A percentile compares a stretch with the other conserved stretches of the same genome.
phyloP scores from a whole-genome alignment of 345 rosid genomes.

The Gossypium raimondii region DNA sequence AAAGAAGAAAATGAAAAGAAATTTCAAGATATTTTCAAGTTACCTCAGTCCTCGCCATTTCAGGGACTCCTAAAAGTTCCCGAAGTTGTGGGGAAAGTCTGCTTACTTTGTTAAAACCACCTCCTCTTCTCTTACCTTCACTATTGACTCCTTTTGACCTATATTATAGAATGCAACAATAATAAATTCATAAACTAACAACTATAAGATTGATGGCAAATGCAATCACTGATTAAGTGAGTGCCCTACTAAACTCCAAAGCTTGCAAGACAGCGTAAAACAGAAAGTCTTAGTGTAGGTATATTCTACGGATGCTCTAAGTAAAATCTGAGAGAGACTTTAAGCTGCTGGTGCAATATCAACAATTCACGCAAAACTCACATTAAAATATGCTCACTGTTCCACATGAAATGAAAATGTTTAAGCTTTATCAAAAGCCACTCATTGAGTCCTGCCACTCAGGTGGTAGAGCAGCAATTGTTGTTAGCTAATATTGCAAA shows the following conservation, averaged over 20 bases:
- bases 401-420: neutral
- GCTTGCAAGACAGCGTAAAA: neutral
- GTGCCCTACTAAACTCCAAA: slow-evolving; percentile 1
- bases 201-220: slow-evolving; percentile 10
- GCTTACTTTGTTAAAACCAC: slow-evolving; percentile 43
- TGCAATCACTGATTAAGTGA: neutral
- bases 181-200: slow-evolving; percentile 4
- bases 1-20: neutral
- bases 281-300: neutral
- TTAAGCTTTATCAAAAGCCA: neutral
- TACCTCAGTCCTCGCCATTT: slow-evolving; percentile 9
- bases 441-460: neutral
- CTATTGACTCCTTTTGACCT: slow-evolving; percentile 28
- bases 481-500: neutral
- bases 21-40: neutral
- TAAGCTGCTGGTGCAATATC: neutral
- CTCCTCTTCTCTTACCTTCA: slow-evolving; percentile 41
- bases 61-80: slow-evolving; percentile 11
- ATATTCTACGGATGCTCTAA: neutral
- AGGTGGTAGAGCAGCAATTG: neutral
- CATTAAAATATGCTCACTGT: neutral
- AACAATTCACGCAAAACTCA: neutral
- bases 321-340: neutral
- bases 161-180: slow-evolving; percentile 17
- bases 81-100: slow-evolving; percentile 47